Evolutionary conservation across 2,329 filamentous ascomycete species (phyloP).

Genomic region (Fusarium euwallaceae): DNA sequence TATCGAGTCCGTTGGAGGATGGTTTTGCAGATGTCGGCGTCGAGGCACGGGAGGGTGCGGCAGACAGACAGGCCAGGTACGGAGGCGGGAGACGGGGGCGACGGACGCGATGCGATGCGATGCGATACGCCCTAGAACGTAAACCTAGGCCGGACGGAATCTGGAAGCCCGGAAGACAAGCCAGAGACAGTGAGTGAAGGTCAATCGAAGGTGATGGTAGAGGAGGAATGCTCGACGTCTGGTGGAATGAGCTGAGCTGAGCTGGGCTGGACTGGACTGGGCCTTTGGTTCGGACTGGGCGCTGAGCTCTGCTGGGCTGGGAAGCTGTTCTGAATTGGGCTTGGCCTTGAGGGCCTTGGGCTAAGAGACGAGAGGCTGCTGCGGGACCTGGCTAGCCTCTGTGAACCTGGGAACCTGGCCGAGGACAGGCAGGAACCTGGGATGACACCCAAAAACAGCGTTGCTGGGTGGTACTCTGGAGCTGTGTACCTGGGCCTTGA

Average conservation of each 20-base stretch:
- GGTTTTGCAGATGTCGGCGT: slow-evolving; percentile 34
- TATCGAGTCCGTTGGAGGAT: slow-evolving; percentile 29
- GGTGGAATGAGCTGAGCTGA: slow-evolving; percentile 45
- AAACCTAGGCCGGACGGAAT: slow-evolving; percentile 36
- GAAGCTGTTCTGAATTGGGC: slow-evolving; percentile 36
- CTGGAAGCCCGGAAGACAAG: slow-evolving; percentile 33
- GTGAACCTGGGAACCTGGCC: slow-evolving; percentile 32
- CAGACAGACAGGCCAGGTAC: slow-evolving; percentile 8
- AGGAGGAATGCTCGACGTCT: slow-evolving; percentile 46
- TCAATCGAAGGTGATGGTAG: slow-evolving; percentile 45
- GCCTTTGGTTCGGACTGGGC: slow-evolving; percentile 19
- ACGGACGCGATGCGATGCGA: slow-evolving; percentile 24
- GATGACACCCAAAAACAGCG: slow-evolving; percentile 37
- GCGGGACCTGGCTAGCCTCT: slow-evolving; percentile 34
- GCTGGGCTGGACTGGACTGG: slow-evolving; percentile 40
- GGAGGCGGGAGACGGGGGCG: slow-evolving; percentile 30
- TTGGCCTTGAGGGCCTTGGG: slow-evolving; percentile 30
- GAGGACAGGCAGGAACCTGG: slow-evolving; percentile 37
- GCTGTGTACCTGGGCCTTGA: slow-evolving; percentile 39
- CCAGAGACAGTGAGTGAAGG: slow-evolving; percentile 35
- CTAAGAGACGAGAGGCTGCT: slow-evolving; percentile 22
- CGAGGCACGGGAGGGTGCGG: slow-evolving; percentile 24
- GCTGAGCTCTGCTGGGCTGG: slow-evolving; percentile 37
- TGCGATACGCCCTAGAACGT: slow-evolving; percentile 33
- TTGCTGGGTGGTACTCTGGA: slow-evolving; percentile 34